These are phyloP conservation scores for Arabidopsis lyrata DNA, from an alignment of 441 rosid species.

Conservation along the genomic window DNA sequence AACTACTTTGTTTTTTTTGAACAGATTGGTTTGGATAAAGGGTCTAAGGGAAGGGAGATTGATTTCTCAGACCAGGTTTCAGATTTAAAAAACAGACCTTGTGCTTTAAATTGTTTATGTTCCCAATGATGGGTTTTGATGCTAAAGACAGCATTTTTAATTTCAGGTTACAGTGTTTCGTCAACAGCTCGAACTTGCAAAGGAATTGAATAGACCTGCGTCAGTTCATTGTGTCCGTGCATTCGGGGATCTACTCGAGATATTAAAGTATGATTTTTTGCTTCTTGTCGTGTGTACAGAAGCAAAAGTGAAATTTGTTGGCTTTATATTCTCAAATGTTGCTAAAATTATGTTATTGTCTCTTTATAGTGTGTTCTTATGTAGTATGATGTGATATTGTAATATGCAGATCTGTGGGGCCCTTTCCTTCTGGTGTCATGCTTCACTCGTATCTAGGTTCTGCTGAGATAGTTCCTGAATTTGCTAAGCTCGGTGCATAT, in stretches of 20 bases:
- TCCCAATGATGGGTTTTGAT: constrained; percentile 2
- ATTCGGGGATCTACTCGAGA: constrained; percentile 78
- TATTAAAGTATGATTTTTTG: constrained; percentile 62
- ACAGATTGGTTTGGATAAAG: constrained; percentile 94
- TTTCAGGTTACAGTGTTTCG: constrained; percentile 71
- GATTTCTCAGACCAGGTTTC: constrained; percentile 80
- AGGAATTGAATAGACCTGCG: constrained; percentile 78
- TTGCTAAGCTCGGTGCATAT: constrained; percentile 86
- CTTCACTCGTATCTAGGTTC: constrained; percentile 92
- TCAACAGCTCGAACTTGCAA: constrained; percentile 87
- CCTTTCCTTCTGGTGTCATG: constrained; percentile 87
- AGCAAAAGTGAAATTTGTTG: neutral
- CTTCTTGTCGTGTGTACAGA: neutral
- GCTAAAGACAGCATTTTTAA: constrained; percentile 11
- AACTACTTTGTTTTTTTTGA: neutral
- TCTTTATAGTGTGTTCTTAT: constrained; percentile 1
- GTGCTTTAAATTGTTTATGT: neutral
- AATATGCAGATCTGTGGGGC: constrained; percentile 62
- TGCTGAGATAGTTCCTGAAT: constrained; percentile 94
- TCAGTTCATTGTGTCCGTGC: constrained; percentile 93
- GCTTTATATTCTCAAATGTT: neutral
- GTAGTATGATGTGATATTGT: constrained; percentile 20
- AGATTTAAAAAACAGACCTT: neutral
- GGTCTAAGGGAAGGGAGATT: constrained; percentile 72
- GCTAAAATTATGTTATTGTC: neutral